These are phyloP conservation scores for Pseudisothecium myosuroides DNA, from an alignment of 225 moss, liverwort and hornwort species.

Conservation along the genomic window DNA sequence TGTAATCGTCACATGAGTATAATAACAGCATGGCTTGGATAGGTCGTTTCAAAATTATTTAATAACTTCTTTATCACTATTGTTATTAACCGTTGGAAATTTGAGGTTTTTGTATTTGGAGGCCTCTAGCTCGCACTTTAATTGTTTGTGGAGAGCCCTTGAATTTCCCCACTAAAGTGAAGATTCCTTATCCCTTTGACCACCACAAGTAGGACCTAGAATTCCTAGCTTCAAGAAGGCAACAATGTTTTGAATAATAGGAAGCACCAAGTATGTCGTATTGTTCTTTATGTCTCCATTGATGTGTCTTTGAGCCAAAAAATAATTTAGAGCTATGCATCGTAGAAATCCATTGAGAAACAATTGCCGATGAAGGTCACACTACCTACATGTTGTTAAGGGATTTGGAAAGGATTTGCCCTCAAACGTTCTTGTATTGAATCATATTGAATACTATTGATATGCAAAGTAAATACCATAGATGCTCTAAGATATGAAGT, in stretches of 20 bases:
- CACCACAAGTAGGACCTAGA: accelerated
- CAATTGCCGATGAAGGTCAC: accelerated
- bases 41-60: background rate
- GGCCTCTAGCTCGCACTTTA: accelerated
- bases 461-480: too few relatives aligned
- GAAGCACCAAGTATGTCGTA: accelerated
- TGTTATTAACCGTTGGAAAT: accelerated
- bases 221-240: background rate
- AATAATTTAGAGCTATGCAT: background rate
- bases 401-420: accelerated
- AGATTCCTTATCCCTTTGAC: background rate
- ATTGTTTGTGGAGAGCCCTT: background rate
- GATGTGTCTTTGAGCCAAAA: background rate
- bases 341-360: background rate
- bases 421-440: accelerated
- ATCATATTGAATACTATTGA: too few relatives aligned
- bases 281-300: background rate
- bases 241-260: background rate
- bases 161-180: accelerated
- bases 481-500: background rate
- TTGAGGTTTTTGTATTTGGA: accelerated
- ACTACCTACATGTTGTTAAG: accelerated
- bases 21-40: accelerated
- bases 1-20: accelerated
- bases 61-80: accelerated